Evolutionary conservation across 495 filamentous ascomycete genomes (phyloP).

Genomic region (Apiosordaria backusii): DNA sequence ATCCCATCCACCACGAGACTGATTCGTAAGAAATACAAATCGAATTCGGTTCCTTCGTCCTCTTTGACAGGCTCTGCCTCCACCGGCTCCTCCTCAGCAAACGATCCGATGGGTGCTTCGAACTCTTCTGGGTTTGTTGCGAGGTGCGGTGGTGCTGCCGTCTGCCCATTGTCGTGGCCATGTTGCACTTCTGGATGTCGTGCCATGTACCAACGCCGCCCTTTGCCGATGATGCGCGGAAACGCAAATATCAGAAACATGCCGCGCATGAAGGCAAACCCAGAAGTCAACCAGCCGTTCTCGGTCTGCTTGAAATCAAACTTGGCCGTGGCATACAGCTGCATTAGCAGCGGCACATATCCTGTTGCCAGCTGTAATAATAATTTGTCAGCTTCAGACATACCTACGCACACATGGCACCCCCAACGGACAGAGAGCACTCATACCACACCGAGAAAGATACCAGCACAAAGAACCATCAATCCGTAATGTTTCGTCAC

Average conservation of each 20-base stretch:
- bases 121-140: constrained; percentile 38
- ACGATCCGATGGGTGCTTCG: constrained; percentile 37
- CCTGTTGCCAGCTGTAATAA: constrained; percentile 46
- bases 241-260: constrained; percentile 54
- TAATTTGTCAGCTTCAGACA: background rate
- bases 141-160: background rate
- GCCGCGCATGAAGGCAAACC: constrained; percentile 50
- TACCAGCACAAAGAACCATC: constrained; percentile 49
- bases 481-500: constrained; percentile 48
- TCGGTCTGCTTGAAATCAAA: constrained; percentile 52
- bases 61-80: constrained; percentile 22
- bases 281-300: constrained; percentile 53
- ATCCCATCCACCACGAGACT: constrained; percentile 51
- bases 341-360: constrained; percentile 49
- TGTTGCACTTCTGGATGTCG: constrained; percentile 5
- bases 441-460: constrained; percentile 51
- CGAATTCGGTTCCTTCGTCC: constrained; percentile 46
- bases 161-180: background rate
- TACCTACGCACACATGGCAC: no score
- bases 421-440: background rate
- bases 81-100: constrained; percentile 44
- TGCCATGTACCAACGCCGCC: constrained; percentile 44
- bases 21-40: constrained; percentile 52
- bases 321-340: constrained; percentile 52
- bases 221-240: constrained; percentile 49